Evolutionary conservation across 2,329 filamentous ascomycete species (phyloP), one percentile per base, ranked within the genome.

Genomic region (Plectosphaerella sp.): DNA sequence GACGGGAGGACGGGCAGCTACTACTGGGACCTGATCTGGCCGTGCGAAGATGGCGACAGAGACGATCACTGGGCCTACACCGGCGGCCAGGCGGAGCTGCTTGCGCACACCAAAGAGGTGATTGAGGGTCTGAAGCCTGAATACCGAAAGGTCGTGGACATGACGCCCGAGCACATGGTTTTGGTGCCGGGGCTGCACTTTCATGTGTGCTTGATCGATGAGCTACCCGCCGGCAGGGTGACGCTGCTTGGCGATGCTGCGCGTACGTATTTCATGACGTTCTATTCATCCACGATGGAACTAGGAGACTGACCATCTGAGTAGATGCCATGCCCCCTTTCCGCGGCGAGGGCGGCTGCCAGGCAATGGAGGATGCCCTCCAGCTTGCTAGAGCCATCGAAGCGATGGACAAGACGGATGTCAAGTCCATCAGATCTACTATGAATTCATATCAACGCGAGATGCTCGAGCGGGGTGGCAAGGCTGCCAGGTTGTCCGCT

Each of bases 231-330:
- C 28, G 64, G 69, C 4, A 64, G 67, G 12, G 67, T 70, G 2
- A 61, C 70, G 2, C 49, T 77, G 2, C 62, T 76, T 12, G 75
- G 74, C 0, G 75, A 78, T 58, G 70, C 75, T 1, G 74, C 73
- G 1, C 75, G 72, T 75, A 63, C 51, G 71, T 67, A 16, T 16
- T 24, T 46, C 4, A 41, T 14, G 50, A 74, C 71, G 15, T 18
- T 4, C 10, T 43, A 9, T 28, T 28, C n/a, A 28, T 28, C 28
- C 28, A 33, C 8, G 11, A 9, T 33, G 4, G 28, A 33, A 33
- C 8, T 9, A 3, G 28, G 25, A 33, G 8, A 33, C 28, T 33
- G 28, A 33, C 28, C 28, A 10, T 33, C 28, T 33, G 28, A 10
- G 28, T 33, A 33, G 28, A 33, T 33, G 28, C 28, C 28, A 33